These are phyloP conservation scores for Aplosporella prunicola DNA, from an alignment of 2,329 filamentous ascomycete species.

Conservation along the genomic window DNA sequence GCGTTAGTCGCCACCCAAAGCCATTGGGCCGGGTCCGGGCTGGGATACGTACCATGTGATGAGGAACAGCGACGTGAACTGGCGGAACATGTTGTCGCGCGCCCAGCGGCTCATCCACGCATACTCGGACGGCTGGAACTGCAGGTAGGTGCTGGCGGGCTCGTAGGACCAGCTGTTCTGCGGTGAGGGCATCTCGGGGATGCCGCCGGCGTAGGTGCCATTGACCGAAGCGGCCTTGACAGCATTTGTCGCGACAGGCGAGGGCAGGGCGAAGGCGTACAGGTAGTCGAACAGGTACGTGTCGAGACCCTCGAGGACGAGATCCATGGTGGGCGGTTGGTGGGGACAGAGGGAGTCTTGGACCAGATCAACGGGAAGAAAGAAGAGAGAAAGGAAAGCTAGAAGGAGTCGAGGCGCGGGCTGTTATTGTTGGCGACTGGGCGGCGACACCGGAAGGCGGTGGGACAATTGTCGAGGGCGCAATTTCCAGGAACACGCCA, in stretches of 20 bases:
- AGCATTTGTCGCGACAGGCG: constrained; percentile 32
- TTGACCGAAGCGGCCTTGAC: constrained; percentile 32
- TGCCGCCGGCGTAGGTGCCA: constrained; percentile 44
- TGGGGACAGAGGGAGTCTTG: neutral
- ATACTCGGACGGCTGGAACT: constrained; percentile 59
- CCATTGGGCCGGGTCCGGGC: neutral
- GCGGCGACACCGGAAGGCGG: no score
- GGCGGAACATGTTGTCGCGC: constrained; percentile 68
- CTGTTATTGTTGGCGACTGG: no score
- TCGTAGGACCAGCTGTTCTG: constrained; percentile 53
- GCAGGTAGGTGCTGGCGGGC: constrained; percentile 62
- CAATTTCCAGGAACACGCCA: neutral
- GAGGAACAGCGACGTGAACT: constrained; percentile 65
- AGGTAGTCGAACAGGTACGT: constrained; percentile 70
- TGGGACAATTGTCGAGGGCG: no score
- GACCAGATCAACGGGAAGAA: no score
- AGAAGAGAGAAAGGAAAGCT: neutral
- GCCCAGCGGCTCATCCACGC: constrained; percentile 72
- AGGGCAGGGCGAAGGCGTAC: constrained; percentile 64
- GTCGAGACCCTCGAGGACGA: constrained; percentile 79
- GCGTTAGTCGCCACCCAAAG: no score
- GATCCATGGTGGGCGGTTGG: constrained; percentile 59
- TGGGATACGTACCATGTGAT: constrained; percentile 63
- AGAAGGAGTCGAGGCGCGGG: neutral
- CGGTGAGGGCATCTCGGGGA: constrained; percentile 30